These are phyloP conservation scores for Eucalyptus erythrocorys DNA, from an alignment of 345 rosid species.

Conservation along the genomic window DNA sequence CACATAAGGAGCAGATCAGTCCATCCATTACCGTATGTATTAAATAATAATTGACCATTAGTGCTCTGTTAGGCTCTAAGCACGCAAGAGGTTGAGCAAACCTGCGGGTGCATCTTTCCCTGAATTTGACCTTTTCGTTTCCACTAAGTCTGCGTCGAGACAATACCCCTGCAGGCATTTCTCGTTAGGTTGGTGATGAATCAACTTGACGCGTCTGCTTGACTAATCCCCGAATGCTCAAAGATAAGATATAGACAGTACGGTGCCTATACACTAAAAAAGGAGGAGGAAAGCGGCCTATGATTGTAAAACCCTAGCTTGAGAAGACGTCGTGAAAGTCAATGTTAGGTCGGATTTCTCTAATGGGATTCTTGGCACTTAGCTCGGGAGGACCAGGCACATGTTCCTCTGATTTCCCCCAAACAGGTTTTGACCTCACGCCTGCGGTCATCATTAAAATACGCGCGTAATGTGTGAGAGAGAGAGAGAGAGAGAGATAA, in stretches of 20 bases:
- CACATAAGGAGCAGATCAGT: background rate
- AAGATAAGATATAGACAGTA: background rate
- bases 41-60: background rate
- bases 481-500: background rate
- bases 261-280: background rate
- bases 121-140: background rate
- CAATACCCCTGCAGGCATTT: background rate
- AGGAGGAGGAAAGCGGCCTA: background rate
- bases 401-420: background rate
- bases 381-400: background rate
- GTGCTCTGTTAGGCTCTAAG: background rate
- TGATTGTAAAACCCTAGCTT: background rate
- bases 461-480: accelerated
- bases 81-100: background rate
- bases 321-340: background rate
- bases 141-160: background rate
- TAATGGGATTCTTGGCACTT: background rate
- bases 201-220: background rate
- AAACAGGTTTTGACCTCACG: background rate
- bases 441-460: background rate
- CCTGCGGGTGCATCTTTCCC: background rate
- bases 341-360: background rate
- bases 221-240: background rate
- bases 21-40: background rate
- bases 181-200: background rate